A percentile compares a stretch with the other conserved stretches of the same genome.
These are phyloP conservation scores for Pseudoneurospora amorphoporcata DNA, from an alignment of 495 filamentous ascomycete species.

Conservation along the genomic window DNA sequence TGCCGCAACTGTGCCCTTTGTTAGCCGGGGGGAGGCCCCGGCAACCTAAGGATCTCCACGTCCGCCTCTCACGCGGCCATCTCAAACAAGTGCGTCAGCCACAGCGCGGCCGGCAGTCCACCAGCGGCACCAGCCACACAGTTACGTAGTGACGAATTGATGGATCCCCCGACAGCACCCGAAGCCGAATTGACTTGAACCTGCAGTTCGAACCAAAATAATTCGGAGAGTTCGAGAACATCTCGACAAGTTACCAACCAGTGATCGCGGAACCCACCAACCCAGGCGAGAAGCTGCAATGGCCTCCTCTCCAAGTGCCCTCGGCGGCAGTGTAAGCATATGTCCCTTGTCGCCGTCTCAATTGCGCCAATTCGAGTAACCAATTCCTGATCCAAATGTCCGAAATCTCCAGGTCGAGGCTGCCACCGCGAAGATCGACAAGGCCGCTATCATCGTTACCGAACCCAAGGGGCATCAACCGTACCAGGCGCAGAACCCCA, in stretches of 20 bases:
- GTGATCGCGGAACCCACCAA: neutral
- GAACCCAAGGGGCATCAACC: neutral
- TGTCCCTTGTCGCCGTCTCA: neutral
- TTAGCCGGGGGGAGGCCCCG: neutral
- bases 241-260: neutral
- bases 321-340: slow-evolving; percentile 12
- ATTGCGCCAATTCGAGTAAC: neutral
- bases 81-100: neutral
- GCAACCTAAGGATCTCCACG: neutral
- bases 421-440: neutral
- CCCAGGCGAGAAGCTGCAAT: slow-evolving; percentile 5
- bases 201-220: neutral
- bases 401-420: neutral
- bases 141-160: neutral
- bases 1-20: neutral
- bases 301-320: slow-evolving; percentile 8
- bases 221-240: neutral
- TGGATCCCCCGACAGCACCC: neutral
- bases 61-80: neutral
- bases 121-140: neutral
- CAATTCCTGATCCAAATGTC: neutral
- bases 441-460: neutral
- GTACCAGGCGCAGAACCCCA: neutral
- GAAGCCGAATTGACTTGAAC: neutral
- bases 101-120: neutral